phyloP scores from a whole-genome alignment of 768 basidiomycete genomes.

The Lentinus brumalis region DNA sequence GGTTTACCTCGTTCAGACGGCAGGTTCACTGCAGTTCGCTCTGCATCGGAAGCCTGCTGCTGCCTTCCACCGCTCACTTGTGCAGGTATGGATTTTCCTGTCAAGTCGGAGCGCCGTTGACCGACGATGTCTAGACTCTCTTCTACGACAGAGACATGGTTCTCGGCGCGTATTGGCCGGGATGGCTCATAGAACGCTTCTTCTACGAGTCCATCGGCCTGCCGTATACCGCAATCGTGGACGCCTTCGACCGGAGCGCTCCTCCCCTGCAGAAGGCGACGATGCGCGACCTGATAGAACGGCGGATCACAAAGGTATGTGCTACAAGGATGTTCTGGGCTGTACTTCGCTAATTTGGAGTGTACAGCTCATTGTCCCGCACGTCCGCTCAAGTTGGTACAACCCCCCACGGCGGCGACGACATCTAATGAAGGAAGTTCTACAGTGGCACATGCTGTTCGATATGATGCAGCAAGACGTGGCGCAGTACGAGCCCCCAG shows the following conservation, averaged over 20 bases:
- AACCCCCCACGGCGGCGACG: slow-evolving; percentile 71
- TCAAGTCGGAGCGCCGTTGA: slow-evolving; percentile 3
- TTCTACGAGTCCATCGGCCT: slow-evolving; percentile 64
- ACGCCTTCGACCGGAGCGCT: slow-evolving; percentile 36
- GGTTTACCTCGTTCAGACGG: slow-evolving; percentile 36
- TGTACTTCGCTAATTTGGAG: neutral
- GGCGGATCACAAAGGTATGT: slow-evolving; percentile 39
- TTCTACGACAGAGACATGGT: slow-evolving; percentile 61
- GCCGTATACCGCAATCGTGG: slow-evolving; percentile 48
- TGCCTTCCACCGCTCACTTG: slow-evolving; percentile 65
- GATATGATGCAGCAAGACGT: slow-evolving; percentile 41
- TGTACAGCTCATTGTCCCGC: slow-evolving; percentile 55
- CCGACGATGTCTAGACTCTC: slow-evolving; percentile 43
- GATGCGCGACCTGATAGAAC: slow-evolving; percentile 41
- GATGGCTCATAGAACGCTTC: slow-evolving; percentile 64
- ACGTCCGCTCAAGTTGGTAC: slow-evolving; percentile 62
- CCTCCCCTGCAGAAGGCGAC: slow-evolving; percentile 2
- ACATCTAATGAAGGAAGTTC: slow-evolving; percentile 59
- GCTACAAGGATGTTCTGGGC: neutral
- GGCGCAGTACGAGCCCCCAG: slow-evolving; percentile 19
- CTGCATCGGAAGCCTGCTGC: slow-evolving; percentile 38
- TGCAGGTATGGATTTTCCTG: slow-evolving; percentile 48
- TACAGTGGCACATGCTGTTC: slow-evolving; percentile 70
- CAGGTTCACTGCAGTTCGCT: slow-evolving; percentile 50
- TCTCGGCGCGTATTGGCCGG: slow-evolving; percentile 49